Evolutionary conservation across 1,284 basidiomycete species (phyloP), one percentile per base, ranked within the genome.

Genomic region (Ceratobasidium sp.): DNA sequence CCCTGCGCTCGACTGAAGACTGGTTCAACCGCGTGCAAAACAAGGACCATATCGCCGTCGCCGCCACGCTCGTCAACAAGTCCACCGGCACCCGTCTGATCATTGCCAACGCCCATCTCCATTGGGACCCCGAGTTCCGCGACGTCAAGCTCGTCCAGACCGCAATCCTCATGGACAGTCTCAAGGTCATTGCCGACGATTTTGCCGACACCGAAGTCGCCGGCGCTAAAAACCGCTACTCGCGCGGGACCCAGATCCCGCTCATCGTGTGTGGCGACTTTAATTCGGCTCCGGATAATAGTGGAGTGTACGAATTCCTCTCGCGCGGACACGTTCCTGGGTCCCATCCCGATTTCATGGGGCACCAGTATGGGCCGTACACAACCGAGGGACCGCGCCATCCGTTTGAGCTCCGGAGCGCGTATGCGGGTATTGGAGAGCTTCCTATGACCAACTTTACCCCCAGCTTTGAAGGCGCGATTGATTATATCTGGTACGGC

Each of bases 1-100:
- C 99, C 78, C 96, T 98, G 82, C 95, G 96, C 81, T 96, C 95
- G 83, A 97, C 96, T 3, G 95, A 99, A 77, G 96, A 98, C 81
- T 96, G 99, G 94, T 99, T 98, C 85, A 98, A 98, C 78, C 93
- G 97, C 62, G 94, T 99, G 70, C 88, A 98, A 77, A 92, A 92
- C 72, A 94, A 96, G 78, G 97, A 98, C 80, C 90, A 98, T 77
- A 94, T 99, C 73, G 95, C 94, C 42, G 88, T 96, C 72, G 84
- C 96, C 56, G 90, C 90, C 72, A 84, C 94, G 50, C 84, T 99
- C 75, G 97, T 99, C 81, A 91, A 92, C 80, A 87, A 86, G 72
- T 84, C 87, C 58, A 92, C 94, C 0, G 96, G 95, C 32, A 89
- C 94, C 13, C 89, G 96, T 7, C 80, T 98, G 57, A 87, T 98